Base-by-base conservation (phyloP, 78 protist species). In the Guillardia theta region DNA sequence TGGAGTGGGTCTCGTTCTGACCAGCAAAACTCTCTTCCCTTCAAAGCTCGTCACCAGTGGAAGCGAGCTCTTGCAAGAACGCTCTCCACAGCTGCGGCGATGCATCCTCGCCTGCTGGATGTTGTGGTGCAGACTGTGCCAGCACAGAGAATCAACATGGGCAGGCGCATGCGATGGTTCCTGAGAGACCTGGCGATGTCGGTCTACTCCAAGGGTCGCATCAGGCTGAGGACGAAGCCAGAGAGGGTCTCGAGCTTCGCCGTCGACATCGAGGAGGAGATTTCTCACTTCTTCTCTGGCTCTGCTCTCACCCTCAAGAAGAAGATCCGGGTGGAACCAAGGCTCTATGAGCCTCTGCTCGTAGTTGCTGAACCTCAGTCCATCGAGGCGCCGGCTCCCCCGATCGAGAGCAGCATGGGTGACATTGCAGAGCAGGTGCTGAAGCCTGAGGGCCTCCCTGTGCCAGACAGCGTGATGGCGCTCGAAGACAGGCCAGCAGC, bases 41-140 rank as follows among this genome's bases (percentile, higher is more conserved):
- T 24, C 83, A 33, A 33, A 6, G 41, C 33, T 24, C 6, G 83
- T 12, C 83, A 33, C 45, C 83, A 70, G 83, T 70, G 83, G 41
- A 12, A 33, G 83, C n/a, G 6, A 43, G 83, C 83, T 24, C 9
- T 24, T 43, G 58, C 58, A 50, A 10, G 15, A 15, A 50, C 58
- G 58, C 58, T 50, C 58, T 50, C 58, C 10, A 50, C 58, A 15
- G 58, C 10, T 19, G 58, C 58, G 15, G 58, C 58, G 30, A 50
- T 19, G 58, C 10, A 15, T 50, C 58, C 58, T 50, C 10, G 58
- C 39, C 70, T 70, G 83, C 83, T 70, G 83, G 83, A 70, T 24
- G 46, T 70, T 36, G 83, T 70, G 41, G 83, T 70, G 83, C 83
- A 70, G 41, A 70, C 41, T 15, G 83, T 70, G 83, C 83, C 83